Conservation (phyloP, 441 rosid species). For the Geranium incanum region DNA sequence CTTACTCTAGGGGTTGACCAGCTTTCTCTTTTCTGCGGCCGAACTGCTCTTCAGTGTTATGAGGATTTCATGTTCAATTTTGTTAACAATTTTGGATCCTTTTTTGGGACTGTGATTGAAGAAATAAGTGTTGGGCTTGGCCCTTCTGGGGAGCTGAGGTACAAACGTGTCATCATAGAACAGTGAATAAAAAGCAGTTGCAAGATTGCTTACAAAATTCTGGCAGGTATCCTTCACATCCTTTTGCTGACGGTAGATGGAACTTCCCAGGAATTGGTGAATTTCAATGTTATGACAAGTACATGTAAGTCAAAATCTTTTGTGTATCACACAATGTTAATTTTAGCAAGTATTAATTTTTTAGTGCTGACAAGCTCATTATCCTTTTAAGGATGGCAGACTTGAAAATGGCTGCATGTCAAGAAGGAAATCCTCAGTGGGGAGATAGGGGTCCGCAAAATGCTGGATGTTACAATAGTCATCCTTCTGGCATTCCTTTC, state of each 20-base stretch:
- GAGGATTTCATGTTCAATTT: slow-evolving; percentile 56
- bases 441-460: slow-evolving; percentile 48
- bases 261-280: slow-evolving; percentile 73
- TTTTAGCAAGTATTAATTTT: slow-evolving; percentile 9
- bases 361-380: slow-evolving; percentile 21
- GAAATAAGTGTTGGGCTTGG: slow-evolving; percentile 62
- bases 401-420: slow-evolving; percentile 55
- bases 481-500: slow-evolving; percentile 49
- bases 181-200: slow-evolving; percentile 14
- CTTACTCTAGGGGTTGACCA: slow-evolving; percentile 62
- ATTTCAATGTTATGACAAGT: slow-evolving; percentile 72
- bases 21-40: slow-evolving; percentile 47
- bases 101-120: slow-evolving; percentile 48
- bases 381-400: slow-evolving; percentile 55
- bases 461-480: slow-evolving; percentile 54
- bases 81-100: slow-evolving; percentile 40
- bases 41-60: slow-evolving; percentile 59
- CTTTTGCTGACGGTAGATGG: slow-evolving; percentile 63
- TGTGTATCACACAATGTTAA: background rate
- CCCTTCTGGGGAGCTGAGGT: slow-evolving; percentile 70
- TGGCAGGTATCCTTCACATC: slow-evolving; percentile 64
- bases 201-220: slow-evolving; percentile 19
- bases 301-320: slow-evolving; percentile 38
- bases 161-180: slow-evolving; percentile 24
- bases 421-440: slow-evolving; percentile 61